Evolutionary conservation across 1,139 yeast species (phyloP).

Genomic region (Debaryomyces udenii): DNA sequence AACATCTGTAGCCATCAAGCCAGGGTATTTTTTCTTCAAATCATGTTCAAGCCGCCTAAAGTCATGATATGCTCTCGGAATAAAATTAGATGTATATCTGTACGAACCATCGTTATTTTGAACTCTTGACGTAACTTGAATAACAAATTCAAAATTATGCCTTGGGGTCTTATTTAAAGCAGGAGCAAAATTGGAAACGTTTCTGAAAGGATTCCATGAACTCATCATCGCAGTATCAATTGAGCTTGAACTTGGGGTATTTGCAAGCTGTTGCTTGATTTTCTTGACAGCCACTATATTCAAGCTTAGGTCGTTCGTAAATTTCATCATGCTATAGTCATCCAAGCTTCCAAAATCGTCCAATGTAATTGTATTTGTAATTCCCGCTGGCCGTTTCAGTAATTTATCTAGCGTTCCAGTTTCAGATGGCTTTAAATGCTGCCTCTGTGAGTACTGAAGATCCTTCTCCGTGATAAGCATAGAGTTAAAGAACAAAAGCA

Average conservation of each 20-base stretch:
- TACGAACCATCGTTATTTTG: conserved; percentile 24
- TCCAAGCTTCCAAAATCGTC: conserved; percentile 28
- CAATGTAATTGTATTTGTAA: conserved; percentile 11
- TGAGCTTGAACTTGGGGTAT: conserved; percentile 28
- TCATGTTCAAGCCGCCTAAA: conserved; percentile 58
- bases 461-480: conserved; percentile 69
- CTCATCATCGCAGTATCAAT: conserved; percentile 19
- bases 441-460: conserved; percentile 48
- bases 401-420: conserved; percentile 53
- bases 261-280: conserved; percentile 18
- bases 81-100: conserved; percentile 39
- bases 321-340: conserved; percentile 42
- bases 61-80: conserved; percentile 66
- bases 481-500: conserved; percentile 72
- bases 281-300: conserved; percentile 68
- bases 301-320: conserved; percentile 58
- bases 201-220: conserved; percentile 31
- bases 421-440: conserved; percentile 55
- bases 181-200: conserved; percentile 18
- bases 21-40: conserved; percentile 65
- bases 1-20: conserved; percentile 64
- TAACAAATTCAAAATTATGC: conserved; percentile 48
- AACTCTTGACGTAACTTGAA: conserved; percentile 36
- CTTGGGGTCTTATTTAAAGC: conserved; percentile 21
- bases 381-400: conserved; percentile 21